These are phyloP conservation scores for Sanghuangporus baumii DNA, from an alignment of 1,284 basidiomycete genomes.

Conservation along the genomic window DNA sequence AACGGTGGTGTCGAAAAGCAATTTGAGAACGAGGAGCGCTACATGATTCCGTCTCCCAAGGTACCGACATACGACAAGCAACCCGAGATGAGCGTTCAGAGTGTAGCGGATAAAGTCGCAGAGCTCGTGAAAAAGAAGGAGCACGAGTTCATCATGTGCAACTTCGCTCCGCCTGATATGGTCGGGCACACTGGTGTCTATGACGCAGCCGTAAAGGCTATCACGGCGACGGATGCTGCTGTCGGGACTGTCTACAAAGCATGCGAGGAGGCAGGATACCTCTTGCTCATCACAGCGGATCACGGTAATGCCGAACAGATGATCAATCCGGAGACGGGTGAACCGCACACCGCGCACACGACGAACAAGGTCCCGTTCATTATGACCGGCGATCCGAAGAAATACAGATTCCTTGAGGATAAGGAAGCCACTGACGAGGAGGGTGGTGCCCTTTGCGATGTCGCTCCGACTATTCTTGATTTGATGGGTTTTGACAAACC, in stretches of 20 bases:
- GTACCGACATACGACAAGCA: constrained; percentile 86
- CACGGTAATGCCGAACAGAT: constrained; percentile 93
- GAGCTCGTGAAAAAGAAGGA: constrained; percentile 67
- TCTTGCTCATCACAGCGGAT: constrained; percentile 85
- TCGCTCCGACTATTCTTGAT: constrained; percentile 80
- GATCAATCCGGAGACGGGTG: constrained; percentile 77
- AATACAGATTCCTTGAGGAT: constrained; percentile 41
- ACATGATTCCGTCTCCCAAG: constrained; percentile 85
- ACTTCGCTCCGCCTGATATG: constrained; percentile 95
- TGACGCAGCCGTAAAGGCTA: constrained; percentile 83
- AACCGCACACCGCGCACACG: constrained; percentile 82
- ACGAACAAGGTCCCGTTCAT: constrained; percentile 83
- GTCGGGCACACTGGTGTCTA: constrained; percentile 87
- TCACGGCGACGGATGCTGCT: constrained; percentile 78
- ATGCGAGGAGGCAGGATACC: constrained; percentile 78
- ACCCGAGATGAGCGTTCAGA: constrained; percentile 83
- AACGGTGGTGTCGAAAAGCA: constrained; percentile 92
- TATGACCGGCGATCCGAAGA: constrained; percentile 55
- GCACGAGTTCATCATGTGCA: constrained; percentile 91
- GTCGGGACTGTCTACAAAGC: constrained; percentile 83
- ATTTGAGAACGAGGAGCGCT: constrained; percentile 76
- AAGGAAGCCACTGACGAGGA: constrained; percentile 43
- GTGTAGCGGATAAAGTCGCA: constrained; percentile 84
- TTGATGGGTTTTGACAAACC: constrained; percentile 62
- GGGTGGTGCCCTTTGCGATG: constrained; percentile 77